These are phyloP conservation scores for Ogataea saltuana DNA, from an alignment of 805 yeast species.

Conservation along the genomic window DNA sequence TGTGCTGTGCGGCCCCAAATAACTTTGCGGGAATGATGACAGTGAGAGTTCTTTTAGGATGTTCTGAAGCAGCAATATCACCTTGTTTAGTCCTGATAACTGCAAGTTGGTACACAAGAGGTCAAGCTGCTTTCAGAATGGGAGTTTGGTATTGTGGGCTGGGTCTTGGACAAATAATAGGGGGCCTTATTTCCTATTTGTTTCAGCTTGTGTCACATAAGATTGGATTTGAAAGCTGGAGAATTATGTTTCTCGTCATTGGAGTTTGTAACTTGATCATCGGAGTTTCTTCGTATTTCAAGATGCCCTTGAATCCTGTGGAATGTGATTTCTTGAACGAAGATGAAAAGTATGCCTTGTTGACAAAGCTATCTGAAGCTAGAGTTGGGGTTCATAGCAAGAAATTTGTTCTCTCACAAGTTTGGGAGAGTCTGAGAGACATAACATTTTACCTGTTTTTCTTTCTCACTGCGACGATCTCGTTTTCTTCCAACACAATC, in stretches of 20 bases:
- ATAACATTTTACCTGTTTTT: constrained; percentile 51
- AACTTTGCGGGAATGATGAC: constrained; percentile 46
- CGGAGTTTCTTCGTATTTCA: constrained; percentile 45
- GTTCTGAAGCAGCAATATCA: constrained; percentile 33
- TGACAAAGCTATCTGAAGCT: constrained; percentile 47
- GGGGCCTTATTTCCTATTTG: constrained; percentile 50
- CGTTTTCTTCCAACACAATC: constrained; percentile 54
- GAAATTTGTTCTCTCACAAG: constrained; percentile 45
- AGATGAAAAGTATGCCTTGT: constrained; percentile 41
- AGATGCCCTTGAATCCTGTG: constrained; percentile 51
- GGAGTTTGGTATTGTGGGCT: constrained; percentile 38
- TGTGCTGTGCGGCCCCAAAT: constrained; percentile 46
- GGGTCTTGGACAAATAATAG: constrained; percentile 47
- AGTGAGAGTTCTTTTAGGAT: constrained; percentile 37
- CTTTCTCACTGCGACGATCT: constrained; percentile 45
- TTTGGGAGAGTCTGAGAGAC: constrained; percentile 49
- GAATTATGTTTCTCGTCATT: constrained; percentile 56
- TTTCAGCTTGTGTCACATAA: constrained; percentile 50
- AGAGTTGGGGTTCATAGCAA: constrained; percentile 55
- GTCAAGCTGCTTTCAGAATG: constrained; percentile 36
- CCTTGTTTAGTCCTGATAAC: constrained; percentile 39
- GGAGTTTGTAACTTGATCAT: constrained; percentile 54
- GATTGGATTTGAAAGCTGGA: constrained; percentile 53
- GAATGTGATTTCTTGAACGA: constrained; percentile 14
- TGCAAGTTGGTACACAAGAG: constrained; percentile 34